Conservation (phyloP, 2,329 filamentous ascomycete species). For the Niveomyces coronatus region DNA sequence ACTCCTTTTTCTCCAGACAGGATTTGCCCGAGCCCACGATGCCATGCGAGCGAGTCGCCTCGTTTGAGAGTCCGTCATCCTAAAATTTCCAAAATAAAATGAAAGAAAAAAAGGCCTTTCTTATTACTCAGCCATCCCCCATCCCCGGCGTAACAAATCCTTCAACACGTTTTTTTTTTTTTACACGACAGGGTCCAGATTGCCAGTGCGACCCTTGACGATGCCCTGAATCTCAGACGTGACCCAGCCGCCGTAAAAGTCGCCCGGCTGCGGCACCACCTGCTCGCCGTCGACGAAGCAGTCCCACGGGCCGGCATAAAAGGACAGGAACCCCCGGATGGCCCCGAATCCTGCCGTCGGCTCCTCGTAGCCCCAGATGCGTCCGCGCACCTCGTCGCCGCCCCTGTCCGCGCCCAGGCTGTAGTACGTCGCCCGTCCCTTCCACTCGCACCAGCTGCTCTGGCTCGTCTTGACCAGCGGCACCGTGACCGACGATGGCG, state of each 20-base stretch:
- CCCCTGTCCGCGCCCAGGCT: constrained; percentile 20
- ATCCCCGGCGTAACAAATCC: too few relatives aligned
- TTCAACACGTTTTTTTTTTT: too few relatives aligned
- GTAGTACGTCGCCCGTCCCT: constrained; percentile 50
- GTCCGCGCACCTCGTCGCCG: constrained; percentile 32
- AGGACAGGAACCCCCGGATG: constrained; percentile 46
- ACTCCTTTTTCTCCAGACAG: too few relatives aligned
- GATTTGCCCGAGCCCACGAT: too few relatives aligned
- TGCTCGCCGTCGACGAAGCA: constrained; percentile 52
- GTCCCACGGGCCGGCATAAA: constrained; percentile 52
- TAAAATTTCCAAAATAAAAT: too few relatives aligned
- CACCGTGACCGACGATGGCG: constrained; percentile 36
- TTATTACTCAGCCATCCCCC: too few relatives aligned
- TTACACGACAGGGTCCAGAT: constrained; percentile 26
- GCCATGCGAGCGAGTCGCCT: too few relatives aligned
- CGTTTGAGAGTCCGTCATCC: too few relatives aligned
- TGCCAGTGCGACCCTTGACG: constrained; percentile 32
- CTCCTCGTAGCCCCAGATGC: constrained; percentile 49
- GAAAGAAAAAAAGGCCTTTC: too few relatives aligned
- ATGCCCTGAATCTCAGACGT: constrained; percentile 48
- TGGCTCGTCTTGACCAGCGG: constrained; percentile 35
- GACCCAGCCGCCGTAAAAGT: constrained; percentile 57
- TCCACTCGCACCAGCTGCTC: constrained; percentile 48
- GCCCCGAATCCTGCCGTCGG: constrained; percentile 41
- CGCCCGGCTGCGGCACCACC: constrained; percentile 48